Evolutionary conservation across 2,329 filamentous ascomycete genomes (phyloP).

Genomic region (Trichoderma guizhouense): DNA sequence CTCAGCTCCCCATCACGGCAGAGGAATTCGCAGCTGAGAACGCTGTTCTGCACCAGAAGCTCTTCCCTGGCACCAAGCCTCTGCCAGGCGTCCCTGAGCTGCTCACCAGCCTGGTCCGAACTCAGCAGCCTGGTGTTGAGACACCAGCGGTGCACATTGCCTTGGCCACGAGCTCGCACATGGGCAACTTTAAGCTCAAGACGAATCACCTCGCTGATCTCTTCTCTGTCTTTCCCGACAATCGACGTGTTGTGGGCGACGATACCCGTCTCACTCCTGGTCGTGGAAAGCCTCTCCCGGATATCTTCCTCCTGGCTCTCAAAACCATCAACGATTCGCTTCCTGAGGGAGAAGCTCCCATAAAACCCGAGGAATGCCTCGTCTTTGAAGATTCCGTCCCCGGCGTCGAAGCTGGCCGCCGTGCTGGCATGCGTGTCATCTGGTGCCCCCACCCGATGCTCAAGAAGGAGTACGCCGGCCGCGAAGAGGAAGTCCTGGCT

Average conservation of each 20-base stretch:
- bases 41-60: constrained; percentile 60
- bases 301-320: constrained; percentile 88
- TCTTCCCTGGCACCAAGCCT: constrained; percentile 72
- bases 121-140: constrained; percentile 30
- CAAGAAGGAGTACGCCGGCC: constrained; percentile 69
- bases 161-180: constrained; percentile 76
- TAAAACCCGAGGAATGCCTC: constrained; percentile 81
- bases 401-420: constrained; percentile 83
- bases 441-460: constrained; percentile 87
- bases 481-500: constrained; percentile 78
- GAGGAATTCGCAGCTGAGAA: constrained; percentile 64
- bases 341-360: constrained; percentile 56
- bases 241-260: constrained; percentile 80
- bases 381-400: constrained; percentile 96
- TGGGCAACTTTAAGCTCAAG: constrained; percentile 73
- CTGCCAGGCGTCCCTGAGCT: constrained; percentile 74
- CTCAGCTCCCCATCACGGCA: constrained; percentile 71
- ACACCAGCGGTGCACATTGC: constrained; percentile 65
- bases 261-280: constrained; percentile 73
- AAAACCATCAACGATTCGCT: constrained; percentile 78
- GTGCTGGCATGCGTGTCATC: constrained; percentile 90
- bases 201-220: constrained; percentile 58
- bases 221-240: constrained; percentile 62
- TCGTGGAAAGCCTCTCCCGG: constrained; percentile 88
- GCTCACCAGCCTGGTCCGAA: constrained; percentile 56